Percentiles rank a stretch among this genome's conserved stretches.
Conservation (phyloP, 257 asterid genomes). For the Jacaranda mimosifolia region DNA sequence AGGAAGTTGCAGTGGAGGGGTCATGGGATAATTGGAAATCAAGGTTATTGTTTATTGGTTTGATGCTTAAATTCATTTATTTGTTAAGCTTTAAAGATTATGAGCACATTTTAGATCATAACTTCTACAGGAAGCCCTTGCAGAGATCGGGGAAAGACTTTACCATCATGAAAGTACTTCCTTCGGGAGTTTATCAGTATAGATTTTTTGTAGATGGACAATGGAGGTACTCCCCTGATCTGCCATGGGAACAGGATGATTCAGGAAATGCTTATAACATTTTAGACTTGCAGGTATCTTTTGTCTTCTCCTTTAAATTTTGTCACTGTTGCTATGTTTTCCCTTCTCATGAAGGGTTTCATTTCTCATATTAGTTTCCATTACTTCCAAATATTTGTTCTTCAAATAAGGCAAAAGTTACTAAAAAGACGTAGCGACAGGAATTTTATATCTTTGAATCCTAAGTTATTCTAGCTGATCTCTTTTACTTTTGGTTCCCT, state of each 20-base stretch:
- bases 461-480: constrained; percentile 25
- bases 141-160: constrained; percentile 97
- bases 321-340: neutral
- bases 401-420: constrained; percentile 15
- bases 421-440: neutral
- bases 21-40: constrained; percentile 99
- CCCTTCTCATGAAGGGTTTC: neutral
- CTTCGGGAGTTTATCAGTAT: constrained; percentile 91
- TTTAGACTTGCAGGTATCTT: constrained; percentile 89
- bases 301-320: constrained; percentile 18
- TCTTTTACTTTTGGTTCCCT: neutral
- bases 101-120: constrained; percentile 49
- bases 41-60: constrained; percentile 53
- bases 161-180: constrained; percentile 94
- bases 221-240: constrained; percentile 84
- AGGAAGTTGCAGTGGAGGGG: constrained; percentile 91
- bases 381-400: constrained; percentile 11
- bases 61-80: neutral
- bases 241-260: constrained; percentile 83
- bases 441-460: constrained; percentile 24
- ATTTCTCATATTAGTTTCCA: neutral
- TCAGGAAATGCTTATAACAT: constrained; percentile 84
- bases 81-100: constrained; percentile 28
- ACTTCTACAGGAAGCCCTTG: constrained; percentile 83
- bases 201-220: constrained; percentile 95